Conservation (phyloP, 2,329 filamentous ascomycete genomes). For the Aspergillus oerlinghausenensis region DNA sequence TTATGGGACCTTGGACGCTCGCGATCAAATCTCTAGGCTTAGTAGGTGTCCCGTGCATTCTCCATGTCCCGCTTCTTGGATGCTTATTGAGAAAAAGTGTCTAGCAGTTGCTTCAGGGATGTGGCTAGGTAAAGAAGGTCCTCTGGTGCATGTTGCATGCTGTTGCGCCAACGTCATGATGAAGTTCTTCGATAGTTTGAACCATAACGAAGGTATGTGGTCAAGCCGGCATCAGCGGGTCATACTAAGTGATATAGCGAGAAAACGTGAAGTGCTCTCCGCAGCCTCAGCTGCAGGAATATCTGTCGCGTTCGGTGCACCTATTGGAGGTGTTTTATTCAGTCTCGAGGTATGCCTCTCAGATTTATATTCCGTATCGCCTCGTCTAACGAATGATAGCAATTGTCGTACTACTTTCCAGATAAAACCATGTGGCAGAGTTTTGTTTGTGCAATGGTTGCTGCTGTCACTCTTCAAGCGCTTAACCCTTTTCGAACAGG, state of each 20-base stretch:
- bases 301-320: constrained; percentile 88
- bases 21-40: constrained; percentile 84
- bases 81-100: constrained; percentile 52
- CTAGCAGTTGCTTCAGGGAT: constrained; percentile 89
- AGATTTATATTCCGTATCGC: neutral
- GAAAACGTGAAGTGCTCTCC: constrained; percentile 88
- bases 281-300: constrained; percentile 90
- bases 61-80: neutral
- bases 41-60: constrained; percentile 44
- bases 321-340: constrained; percentile 91
- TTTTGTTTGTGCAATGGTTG: constrained; percentile 99
- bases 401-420: constrained; percentile 95
- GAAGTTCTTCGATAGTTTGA: constrained; percentile 77
- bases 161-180: constrained; percentile 94
- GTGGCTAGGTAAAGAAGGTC: constrained; percentile 96
- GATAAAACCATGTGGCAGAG: constrained; percentile 99
- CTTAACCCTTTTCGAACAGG: constrained; percentile 93
- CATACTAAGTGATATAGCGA: constrained; percentile 51
- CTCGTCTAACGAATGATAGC: constrained; percentile 41
- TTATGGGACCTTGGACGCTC: constrained; percentile 84
- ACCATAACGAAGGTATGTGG: constrained; percentile 72
- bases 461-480: constrained; percentile 85
- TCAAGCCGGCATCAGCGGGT: neutral
- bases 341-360: constrained; percentile 72
- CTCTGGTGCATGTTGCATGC: constrained; percentile 91